phyloP scores from a whole-genome alignment of 1,284 basidiomycete species.

The Agaricales sp. region DNA sequence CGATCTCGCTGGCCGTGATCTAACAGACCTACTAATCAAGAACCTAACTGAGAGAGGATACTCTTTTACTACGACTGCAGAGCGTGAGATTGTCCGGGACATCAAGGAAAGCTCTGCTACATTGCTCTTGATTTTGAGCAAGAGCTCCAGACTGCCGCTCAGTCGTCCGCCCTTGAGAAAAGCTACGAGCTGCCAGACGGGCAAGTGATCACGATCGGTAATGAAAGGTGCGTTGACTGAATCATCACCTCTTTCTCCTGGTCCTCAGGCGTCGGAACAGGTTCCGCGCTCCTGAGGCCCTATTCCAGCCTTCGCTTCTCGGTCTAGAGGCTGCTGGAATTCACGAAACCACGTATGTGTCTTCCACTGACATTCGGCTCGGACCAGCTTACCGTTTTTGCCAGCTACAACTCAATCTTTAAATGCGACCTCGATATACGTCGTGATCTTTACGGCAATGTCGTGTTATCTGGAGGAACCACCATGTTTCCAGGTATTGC shows the following conservation, averaged over 20 bases:
- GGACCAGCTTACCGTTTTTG: background rate
- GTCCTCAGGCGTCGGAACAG: slow-evolving; percentile 22
- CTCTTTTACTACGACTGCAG: slow-evolving; percentile 88
- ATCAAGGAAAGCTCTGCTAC: slow-evolving; percentile 99
- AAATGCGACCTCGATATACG: slow-evolving; percentile 78
- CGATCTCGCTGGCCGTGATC: slow-evolving; percentile 91
- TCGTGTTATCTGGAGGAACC: slow-evolving; percentile 92
- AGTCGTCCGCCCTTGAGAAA: slow-evolving; percentile 90
- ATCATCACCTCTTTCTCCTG: slow-evolving; percentile 7
- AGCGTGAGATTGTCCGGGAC: slow-evolving; percentile 94
- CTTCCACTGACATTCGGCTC: background rate
- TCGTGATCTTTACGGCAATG: slow-evolving; percentile 88
- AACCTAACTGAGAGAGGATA: slow-evolving; percentile 92
- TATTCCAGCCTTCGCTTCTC: slow-evolving; percentile 94
- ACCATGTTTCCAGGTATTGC: slow-evolving; percentile 98
- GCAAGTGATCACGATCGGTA: slow-evolving; percentile 94
- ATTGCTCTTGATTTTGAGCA: slow-evolving; percentile 96
- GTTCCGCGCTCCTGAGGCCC: slow-evolving; percentile 94
- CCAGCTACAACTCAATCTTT: slow-evolving; percentile 80
- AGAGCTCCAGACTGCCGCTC: slow-evolving; percentile 88
- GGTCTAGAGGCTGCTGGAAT: slow-evolving; percentile 93
- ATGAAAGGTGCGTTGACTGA: slow-evolving; percentile 61
- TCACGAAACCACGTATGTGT: slow-evolving; percentile 82
- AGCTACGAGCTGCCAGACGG: slow-evolving; percentile 95
- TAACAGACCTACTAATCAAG: slow-evolving; percentile 91